Evolutionary conservation across 441 rosid species (phyloP), one percentile per base, ranked within the genome.

Genomic region (Gossypium trilobum): DNA sequence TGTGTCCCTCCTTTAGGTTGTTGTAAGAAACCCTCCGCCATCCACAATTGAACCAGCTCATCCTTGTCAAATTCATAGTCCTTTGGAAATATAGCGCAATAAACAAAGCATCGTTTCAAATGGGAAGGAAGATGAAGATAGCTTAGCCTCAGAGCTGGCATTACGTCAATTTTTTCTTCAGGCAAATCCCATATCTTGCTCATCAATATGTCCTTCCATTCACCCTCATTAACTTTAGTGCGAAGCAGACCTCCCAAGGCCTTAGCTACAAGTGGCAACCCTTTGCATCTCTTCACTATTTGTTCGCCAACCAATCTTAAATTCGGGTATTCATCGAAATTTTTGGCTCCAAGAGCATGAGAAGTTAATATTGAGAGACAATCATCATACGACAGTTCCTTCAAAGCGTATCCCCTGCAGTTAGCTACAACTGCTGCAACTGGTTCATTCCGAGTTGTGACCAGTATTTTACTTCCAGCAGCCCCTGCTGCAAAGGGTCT

Each of bases 21-120:
- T 5, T 51, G 63, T 48, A 79, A 27, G 9, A 73, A 64, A n/a
- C 82, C 79, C 17, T 76, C 66, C 8, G 80, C 82, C 72, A 64
- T 76, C 82, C 82, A 79, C 8, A 76, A 5, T 11, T 39, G 51
- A 27, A 76, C 68, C 13, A 79, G 33, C 17, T 70, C 66, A 16
- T 62, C 57, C 72, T 29, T 61, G 9, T 76, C 44, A 23, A 76
- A 69, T 31, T 69, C 78, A 16, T 58, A 52, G 61, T 72, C 82
- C 44, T 73, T 73, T 0, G 82, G 80, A 22, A 75, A 69, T 16
- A 75, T n/a, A 0, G 78, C 62, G 5, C 78, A 68, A 68, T 68
- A 75, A 29, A 55, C 52, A 39, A 75, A 75, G 54, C 77, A 66
- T 19, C 51, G 67, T 52, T 74, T 74, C 62, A 63, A 51, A 33